Conservation (phyloP, 2,329 filamentous ascomycete species). For the Nigrospora oryzae region DNA sequence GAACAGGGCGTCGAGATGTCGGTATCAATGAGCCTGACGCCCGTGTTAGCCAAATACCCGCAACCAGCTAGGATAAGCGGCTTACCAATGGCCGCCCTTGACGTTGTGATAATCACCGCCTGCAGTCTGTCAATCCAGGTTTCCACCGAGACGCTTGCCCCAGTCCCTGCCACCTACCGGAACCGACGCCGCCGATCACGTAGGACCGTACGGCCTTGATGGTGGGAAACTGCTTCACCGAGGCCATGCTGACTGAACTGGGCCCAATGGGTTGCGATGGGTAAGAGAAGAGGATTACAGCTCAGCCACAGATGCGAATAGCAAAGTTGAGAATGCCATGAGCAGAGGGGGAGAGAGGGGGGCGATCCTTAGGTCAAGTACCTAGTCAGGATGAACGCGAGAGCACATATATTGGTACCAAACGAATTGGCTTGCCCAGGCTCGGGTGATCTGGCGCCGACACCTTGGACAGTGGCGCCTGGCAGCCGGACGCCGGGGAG, state of each 20-base stretch:
- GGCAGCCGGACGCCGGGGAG: too few relatives aligned
- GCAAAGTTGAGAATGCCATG: too few relatives aligned
- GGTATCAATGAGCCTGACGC: constrained; percentile 77
- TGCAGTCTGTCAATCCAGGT: constrained; percentile 11
- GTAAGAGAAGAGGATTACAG: too few relatives aligned
- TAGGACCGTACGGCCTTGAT: constrained; percentile 71
- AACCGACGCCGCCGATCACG: constrained; percentile 55
- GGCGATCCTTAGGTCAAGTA: too few relatives aligned
- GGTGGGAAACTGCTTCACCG: constrained; percentile 55
- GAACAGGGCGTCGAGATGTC: constrained; percentile 92
- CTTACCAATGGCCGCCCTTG: constrained; percentile 59
- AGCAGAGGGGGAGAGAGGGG: too few relatives aligned
- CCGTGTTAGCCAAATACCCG: constrained; percentile 17
- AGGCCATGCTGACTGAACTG: constrained; percentile 27
- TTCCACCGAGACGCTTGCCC: background rate
- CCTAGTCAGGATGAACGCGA: too few relatives aligned
- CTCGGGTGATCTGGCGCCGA: too few relatives aligned
- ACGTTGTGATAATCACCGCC: constrained; percentile 93
- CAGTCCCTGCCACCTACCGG: constrained; percentile 29
- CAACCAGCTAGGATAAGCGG: constrained; percentile 16
- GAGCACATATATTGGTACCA: too few relatives aligned
- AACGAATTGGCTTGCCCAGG: too few relatives aligned
- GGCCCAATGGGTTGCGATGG: too few relatives aligned
- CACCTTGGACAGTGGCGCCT: too few relatives aligned
- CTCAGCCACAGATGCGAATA: too few relatives aligned